These are phyloP conservation scores for Pseudocercospora ulei DNA, from an alignment of 2,329 filamentous ascomycete genomes.

Conservation along the genomic window DNA sequence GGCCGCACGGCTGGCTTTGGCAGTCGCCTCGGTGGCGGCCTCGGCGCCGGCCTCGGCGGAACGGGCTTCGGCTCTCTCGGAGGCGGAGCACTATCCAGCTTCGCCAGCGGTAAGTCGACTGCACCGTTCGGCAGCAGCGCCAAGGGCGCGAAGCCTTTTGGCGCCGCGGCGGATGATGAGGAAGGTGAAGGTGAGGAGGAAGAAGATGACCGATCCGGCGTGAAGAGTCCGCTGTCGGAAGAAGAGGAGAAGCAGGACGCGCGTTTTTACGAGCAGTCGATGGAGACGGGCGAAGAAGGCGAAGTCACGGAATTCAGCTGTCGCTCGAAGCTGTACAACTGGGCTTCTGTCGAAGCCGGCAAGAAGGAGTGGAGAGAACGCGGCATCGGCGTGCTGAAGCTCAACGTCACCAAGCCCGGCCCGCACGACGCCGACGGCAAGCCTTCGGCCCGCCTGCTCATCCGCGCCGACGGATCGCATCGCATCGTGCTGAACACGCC, in stretches of 20 bases:
- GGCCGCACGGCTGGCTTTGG: constrained; percentile 23
- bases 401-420: constrained; percentile 56
- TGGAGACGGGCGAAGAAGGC: constrained; percentile 79
- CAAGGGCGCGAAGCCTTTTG: constrained; percentile 60
- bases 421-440: constrained; percentile 45
- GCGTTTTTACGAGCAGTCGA: constrained; percentile 51
- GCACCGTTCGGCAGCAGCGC: constrained; percentile 45
- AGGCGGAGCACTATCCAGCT: constrained; percentile 51
- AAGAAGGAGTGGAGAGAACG: constrained; percentile 77
- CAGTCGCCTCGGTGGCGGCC: constrained; percentile 21
- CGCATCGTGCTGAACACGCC: constrained; percentile 78
- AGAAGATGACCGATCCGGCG: constrained; percentile 38
- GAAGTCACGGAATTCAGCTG: constrained; percentile 66
- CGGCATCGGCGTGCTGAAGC: constrained; percentile 70
- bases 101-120: constrained; percentile 45
- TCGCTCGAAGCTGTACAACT: constrained; percentile 75
- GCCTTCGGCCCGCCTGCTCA: constrained; percentile 60
- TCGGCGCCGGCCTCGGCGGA: constrained; percentile 21
- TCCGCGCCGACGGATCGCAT: constrained; percentile 83
- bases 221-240: constrained; percentile 37
- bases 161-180: constrained; percentile 54
- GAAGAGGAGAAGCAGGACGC: constrained; percentile 58
- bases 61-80: constrained; percentile 37
- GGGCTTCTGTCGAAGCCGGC: constrained; percentile 50
- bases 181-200: constrained; percentile 45